phyloP scores from a whole-genome alignment of 2,329 filamentous ascomycete genomes.

The Monilinia polystroma region DNA sequence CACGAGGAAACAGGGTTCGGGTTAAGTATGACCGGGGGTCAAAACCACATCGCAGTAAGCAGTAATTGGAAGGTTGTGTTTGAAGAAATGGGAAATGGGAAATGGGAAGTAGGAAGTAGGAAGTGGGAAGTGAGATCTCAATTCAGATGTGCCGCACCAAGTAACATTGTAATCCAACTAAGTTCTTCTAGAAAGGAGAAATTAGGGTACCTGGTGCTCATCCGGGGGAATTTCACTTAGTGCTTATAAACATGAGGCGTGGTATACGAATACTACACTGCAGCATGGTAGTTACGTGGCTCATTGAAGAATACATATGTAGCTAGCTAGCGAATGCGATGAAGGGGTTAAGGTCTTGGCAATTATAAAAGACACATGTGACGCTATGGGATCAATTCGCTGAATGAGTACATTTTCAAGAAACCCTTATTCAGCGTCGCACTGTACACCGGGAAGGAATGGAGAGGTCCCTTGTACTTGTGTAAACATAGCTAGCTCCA shows the following conservation, averaged over 20 bases:
- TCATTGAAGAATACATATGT: slow-evolving; percentile 4
- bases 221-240: slow-evolving; percentile 8
- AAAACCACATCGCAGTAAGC: slow-evolving; percentile 4
- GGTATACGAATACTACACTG: slow-evolving; percentile 20
- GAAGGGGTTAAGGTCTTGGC: slow-evolving; percentile 9
- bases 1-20: slow-evolving; percentile 19
- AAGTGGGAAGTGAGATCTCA: slow-evolving; percentile 17
- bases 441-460: slow-evolving; percentile 19
- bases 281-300: slow-evolving; percentile 22
- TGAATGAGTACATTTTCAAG: background rate
- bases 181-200: slow-evolving; percentile 14
- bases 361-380: slow-evolving; percentile 16
- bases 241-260: slow-evolving; percentile 10
- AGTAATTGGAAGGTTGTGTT: slow-evolving; percentile 5
- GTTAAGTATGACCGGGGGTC: slow-evolving; percentile 5
- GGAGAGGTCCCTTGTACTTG: slow-evolving; percentile 1
- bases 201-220: background rate
- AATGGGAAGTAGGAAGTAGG: background rate
- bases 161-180: slow-evolving; percentile 7
- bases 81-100: background rate
- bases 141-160: slow-evolving; percentile 18
- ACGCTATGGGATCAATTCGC: background rate
- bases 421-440: slow-evolving; percentile 4
- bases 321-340: background rate
- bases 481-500: slow-evolving; percentile 14